A percentile compares a stretch with the other conserved stretches of the same genome.
These are phyloP conservation scores for Saturnispora besseyi DNA, from an alignment of 805 yeast species.

Conservation along the genomic window DNA sequence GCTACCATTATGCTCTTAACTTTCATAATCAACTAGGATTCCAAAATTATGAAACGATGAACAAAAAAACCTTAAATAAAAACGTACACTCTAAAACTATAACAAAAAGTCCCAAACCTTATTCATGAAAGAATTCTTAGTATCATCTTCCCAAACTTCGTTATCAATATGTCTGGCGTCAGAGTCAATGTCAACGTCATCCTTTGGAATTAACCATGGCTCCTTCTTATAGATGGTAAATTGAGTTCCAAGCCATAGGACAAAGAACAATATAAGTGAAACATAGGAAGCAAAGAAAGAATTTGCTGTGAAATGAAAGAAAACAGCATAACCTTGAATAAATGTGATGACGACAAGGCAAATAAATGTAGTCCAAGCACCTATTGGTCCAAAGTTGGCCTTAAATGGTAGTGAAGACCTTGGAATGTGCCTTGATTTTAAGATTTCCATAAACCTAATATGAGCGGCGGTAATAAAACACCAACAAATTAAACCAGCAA, in stretches of 20 bases:
- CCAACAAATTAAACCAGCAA: slow-evolving; percentile 59
- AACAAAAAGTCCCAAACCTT: slow-evolving; percentile 14
- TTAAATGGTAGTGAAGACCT: slow-evolving; percentile 67
- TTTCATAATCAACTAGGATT: neutral
- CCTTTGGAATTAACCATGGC: slow-evolving; percentile 37
- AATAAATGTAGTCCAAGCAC: slow-evolving; percentile 54
- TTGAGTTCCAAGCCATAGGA: slow-evolving; percentile 38
- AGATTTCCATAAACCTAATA: slow-evolving; percentile 44
- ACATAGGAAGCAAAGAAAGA: slow-evolving; percentile 64
- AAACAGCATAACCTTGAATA: slow-evolving; percentile 64
- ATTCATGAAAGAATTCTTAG: slow-evolving; percentile 7
- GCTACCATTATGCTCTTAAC: neutral
- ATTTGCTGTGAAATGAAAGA: slow-evolving; percentile 45
- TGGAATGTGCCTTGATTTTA: slow-evolving; percentile 46
- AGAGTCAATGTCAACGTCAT: slow-evolving; percentile 44
- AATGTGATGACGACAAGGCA: slow-evolving; percentile 49
- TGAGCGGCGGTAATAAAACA: slow-evolving; percentile 44
- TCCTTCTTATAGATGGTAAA: slow-evolving; percentile 46
- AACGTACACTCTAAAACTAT: neutral
- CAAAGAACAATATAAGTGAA: slow-evolving; percentile 53
- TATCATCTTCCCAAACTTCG: slow-evolving; percentile 49
- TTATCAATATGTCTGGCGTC: slow-evolving; percentile 22
- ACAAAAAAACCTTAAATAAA: neutral
- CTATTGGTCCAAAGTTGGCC: slow-evolving; percentile 59
- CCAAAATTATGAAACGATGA: neutral